phyloP scores from a whole-genome alignment of 805 yeast genomes.

The Diddensiella santjacobensis region DNA sequence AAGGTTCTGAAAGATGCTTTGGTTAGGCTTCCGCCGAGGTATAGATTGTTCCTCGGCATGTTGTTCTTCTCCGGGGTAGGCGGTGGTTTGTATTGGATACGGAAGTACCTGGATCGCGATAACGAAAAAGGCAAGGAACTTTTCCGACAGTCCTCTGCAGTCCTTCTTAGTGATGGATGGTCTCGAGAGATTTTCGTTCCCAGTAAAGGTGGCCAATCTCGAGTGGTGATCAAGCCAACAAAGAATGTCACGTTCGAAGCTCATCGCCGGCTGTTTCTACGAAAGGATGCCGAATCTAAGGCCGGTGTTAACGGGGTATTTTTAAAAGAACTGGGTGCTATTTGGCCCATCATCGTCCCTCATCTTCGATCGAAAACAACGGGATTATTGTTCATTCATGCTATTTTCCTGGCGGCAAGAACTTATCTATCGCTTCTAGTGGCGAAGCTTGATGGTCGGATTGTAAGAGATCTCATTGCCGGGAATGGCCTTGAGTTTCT shows the following conservation, averaged over 20 bases:
- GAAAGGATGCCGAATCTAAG: conserved; percentile 6
- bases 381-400: conserved; percentile 61
- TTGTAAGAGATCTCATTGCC: conserved; percentile 82
- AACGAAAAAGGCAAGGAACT: conserved; percentile 8
- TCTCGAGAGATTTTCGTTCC: conserved; percentile 29
- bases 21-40: background rate
- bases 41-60: background rate
- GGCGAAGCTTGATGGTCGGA: conserved; percentile 87
- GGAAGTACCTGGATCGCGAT: background rate
- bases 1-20: background rate
- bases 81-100: background rate
- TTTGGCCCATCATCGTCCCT: conserved; percentile 83
- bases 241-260: conserved; percentile 30
- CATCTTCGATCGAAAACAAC: conserved; percentile 63
- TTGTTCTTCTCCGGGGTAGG: background rate
- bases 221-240: conserved; percentile 31
- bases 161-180: conserved; percentile 28
- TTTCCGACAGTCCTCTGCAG: conserved; percentile 26
- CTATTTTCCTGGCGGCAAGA: conserved; percentile 69
- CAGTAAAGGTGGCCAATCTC: conserved; percentile 18
- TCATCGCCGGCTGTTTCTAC: conserved; percentile 28
- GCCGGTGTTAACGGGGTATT: conserved; percentile 54
- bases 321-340: conserved; percentile 64
- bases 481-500: conserved; percentile 72
- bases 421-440: conserved; percentile 84